Evolutionary conservation across 305 asterid genomes (phyloP), one percentile per base, ranked within the genome.

Genomic region (Fraxinus greggii): DNA sequence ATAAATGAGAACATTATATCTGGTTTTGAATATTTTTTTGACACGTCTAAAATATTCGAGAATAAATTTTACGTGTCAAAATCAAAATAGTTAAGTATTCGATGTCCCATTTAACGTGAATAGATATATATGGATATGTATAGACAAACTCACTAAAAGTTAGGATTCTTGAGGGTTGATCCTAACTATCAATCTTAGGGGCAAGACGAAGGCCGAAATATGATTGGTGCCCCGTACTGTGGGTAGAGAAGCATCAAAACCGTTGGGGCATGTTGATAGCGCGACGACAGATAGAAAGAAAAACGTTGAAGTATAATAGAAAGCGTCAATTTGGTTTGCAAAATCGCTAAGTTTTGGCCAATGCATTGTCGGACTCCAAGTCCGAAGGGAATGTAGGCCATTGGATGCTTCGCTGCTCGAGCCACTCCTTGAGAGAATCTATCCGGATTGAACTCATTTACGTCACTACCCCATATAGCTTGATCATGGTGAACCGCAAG

Each of bases 311-410:
- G 87, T 5, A 95, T 88, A 89, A 95, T 92, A 4, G 97, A 89
- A 0, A 95, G 72, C 17, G 95, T 94, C 35, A 95, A 79, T 79
- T 90, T 95, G 26, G 97, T 95, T 72, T 95, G 97, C 17, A 95
- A 12, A 3, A 92, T 80, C 31, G 99, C 99, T 12, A 95, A 86
- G 78, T 95, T 95, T 59, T 94, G 98, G 0, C 99, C 99, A 15
- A 95, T 83, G 90, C 99, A 95, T 2, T 95, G 88, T 23, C 98
- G 97, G 1, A 92, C 84, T 1, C 99, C 99, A n/a, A 91, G 45
- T 15, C 99, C 99, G 78, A 95, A 95, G 0, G 99, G 97, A 91
- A 95, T 86, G 87, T 90, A 94, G 0, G 98, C 97, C 97, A 90
- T 88, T 0, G 96, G 97, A 84, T 93, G 94, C 23, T 87, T 90